Percentiles rank a stretch among this genome's conserved stretches.
Evolutionary conservation across 2,329 filamentous ascomycete species (phyloP).

Genomic region (Graphilbum fragrans): DNA sequence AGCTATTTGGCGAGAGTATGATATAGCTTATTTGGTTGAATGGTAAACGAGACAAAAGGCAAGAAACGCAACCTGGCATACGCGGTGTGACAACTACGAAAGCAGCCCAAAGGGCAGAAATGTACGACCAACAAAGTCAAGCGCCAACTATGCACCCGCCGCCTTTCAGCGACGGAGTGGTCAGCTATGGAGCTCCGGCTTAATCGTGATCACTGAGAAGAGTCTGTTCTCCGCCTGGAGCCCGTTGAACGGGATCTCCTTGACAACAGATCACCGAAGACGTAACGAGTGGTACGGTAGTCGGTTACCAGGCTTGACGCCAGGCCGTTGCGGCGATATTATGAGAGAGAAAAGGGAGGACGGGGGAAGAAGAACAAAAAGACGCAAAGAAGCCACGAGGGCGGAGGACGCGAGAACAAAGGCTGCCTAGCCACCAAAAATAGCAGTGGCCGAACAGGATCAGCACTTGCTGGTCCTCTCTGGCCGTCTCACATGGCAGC

Average conservation of each 20-base stretch:
- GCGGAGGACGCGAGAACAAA: no score
- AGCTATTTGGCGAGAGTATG: background rate
- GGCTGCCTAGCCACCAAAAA: no score
- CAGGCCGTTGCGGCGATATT: slow-evolving; percentile 39
- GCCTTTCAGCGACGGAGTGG: slow-evolving; percentile 68
- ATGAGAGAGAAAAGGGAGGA: background rate
- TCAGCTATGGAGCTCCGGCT: slow-evolving; percentile 88
- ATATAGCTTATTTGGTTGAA: no score
- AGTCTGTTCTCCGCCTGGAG: slow-evolving; percentile 61
- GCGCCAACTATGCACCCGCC: slow-evolving; percentile 73
- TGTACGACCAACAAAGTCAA: slow-evolving; percentile 96
- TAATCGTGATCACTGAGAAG: slow-evolving; percentile 70
- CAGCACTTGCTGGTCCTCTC: no score
- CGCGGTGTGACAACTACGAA: no score
- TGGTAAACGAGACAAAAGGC: no score
- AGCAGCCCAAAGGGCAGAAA: slow-evolving; percentile 17
- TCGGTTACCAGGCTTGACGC: slow-evolving; percentile 48
- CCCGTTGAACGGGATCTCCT: background rate
- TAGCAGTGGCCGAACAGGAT: no score
- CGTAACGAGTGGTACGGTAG: slow-evolving; percentile 46
- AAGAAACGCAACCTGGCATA: no score
- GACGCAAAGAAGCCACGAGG: background rate
- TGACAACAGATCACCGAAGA: slow-evolving; percentile 69
- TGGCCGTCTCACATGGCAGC: no score
- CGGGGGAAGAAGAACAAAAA: background rate